These are phyloP conservation scores for Penicillium sp. DNA, from an alignment of 2,329 filamentous ascomycete genomes.

Conservation along the genomic window DNA sequence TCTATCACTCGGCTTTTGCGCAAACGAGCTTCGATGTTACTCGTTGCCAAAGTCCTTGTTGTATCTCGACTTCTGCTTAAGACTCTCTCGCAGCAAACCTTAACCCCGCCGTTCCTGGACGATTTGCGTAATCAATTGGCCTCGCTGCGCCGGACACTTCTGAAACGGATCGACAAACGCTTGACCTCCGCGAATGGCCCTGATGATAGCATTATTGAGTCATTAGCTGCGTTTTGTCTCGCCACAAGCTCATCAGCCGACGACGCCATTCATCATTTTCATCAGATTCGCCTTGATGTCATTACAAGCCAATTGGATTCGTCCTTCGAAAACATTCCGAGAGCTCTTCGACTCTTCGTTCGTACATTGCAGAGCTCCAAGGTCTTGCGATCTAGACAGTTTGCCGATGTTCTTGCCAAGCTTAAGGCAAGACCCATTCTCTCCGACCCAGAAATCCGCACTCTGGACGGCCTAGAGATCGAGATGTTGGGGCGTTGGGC, in stretches of 20 bases:
- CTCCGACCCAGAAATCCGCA: constrained; percentile 66
- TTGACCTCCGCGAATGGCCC: constrained; percentile 49
- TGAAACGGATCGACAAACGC: constrained; percentile 64
- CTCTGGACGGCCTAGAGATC: constrained; percentile 70
- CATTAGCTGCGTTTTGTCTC: constrained; percentile 79
- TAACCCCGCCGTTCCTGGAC: constrained; percentile 58
- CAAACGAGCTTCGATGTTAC: constrained; percentile 52
- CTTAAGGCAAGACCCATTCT: constrained; percentile 73
- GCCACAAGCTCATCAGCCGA: constrained; percentile 76
- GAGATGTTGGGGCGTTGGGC: constrained; percentile 81
- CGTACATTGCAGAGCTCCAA: constrained; percentile 77
- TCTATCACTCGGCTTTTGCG: constrained; percentile 57
- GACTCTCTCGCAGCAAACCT: constrained; percentile 60
- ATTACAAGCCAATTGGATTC: constrained; percentile 63
- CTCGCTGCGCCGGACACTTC: constrained; percentile 62
- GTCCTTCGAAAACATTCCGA: constrained; percentile 58
- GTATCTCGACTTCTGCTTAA: constrained; percentile 75
- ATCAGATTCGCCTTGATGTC: constrained; percentile 69
- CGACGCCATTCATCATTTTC: constrained; percentile 77
- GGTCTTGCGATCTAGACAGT: constrained; percentile 68
- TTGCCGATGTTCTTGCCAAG: constrained; percentile 68
- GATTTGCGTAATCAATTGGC: constrained; percentile 65
- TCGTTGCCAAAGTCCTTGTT: constrained; percentile 71
- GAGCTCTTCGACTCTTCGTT: constrained; percentile 71
- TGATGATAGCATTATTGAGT: constrained; percentile 62